Evolutionary conservation across 1,139 yeast species (phyloP).

Genomic region (Oligophagozyma castellii): DNA sequence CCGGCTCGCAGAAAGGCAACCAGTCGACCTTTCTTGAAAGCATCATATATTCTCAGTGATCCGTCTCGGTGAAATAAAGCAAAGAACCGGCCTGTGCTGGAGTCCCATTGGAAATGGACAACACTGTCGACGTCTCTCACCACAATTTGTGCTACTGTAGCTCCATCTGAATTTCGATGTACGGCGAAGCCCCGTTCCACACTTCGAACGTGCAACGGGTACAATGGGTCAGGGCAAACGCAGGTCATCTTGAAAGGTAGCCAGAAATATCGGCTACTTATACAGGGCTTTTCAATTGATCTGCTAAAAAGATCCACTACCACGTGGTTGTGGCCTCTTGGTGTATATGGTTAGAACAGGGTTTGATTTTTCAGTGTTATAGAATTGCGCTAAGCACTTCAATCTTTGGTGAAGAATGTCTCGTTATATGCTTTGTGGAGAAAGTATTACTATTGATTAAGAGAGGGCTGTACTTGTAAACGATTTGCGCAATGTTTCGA

Average conservation of each 20-base stretch:
- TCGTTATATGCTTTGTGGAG: no score
- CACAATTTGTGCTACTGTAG: constrained; percentile 10
- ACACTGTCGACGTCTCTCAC: constrained; percentile 12
- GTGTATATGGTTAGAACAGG: no score
- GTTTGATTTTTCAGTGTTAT: no score
- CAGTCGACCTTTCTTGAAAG: constrained; percentile 15
- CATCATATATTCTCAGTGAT: constrained; percentile 14
- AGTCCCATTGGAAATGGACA: constrained; percentile 16
- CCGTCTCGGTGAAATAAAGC: constrained; percentile 17
- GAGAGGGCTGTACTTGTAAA: neutral
- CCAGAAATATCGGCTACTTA: no score
- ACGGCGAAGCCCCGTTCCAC: constrained; percentile 8
- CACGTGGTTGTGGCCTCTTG: no score
- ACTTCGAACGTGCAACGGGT: constrained; percentile 6
- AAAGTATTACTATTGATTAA: no score
- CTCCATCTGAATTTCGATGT: constrained; percentile 9
- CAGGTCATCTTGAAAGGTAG: no score
- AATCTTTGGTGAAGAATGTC: no score
- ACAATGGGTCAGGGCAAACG: constrained; percentile 8
- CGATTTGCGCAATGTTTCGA: constrained; percentile 36
- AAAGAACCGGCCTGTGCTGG: constrained; percentile 11
- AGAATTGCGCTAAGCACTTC: no score
- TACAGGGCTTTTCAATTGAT: no score
- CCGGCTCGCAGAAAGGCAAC: constrained; percentile 11
- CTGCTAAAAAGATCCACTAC: no score